Base-by-base conservation (phyloP, 768 basidiomycete species). In the Boletus sensibilis region DNA sequence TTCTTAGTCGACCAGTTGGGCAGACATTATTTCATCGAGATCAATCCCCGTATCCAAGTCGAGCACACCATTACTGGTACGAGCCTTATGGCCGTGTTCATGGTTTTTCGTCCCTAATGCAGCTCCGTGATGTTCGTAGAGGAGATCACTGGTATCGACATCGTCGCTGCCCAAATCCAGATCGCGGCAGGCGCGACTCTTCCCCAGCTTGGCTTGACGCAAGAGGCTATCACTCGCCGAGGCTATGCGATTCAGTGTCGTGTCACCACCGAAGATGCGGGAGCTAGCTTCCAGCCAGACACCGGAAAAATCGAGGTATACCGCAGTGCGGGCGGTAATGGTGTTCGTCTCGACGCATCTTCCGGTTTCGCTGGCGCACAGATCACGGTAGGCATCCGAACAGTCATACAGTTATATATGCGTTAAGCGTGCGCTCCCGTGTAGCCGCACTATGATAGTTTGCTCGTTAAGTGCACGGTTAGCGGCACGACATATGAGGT, bases 261-360 rank as follows among this genome's bases (percentile, higher is more conserved):
- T 75, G 82, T 99, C 74, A 98, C 97, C 41, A 98, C 97, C 25
- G 97, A 99, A 76, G 96, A 99, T 71, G 85, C 97, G 14, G 86
- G 90, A n/a, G 68, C 82, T 41, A 82, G 79, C 61, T 98, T 99
- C 89, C 94, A 97, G 73, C 97, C 97, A 23, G 97, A 99, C 73
- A 98, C 93, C 5, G 97, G 97, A 62, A 99, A 99, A 75, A 98
- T 99, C 61, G 97, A 98, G 67, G 97, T 99, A 23, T 99, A 99
- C 77, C 89, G 97, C 59, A 94, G 92, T 70, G 96, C 97, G 39
- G 97, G 97, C 74, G 97, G 97, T 53, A 98, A 98, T 70, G 97
- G 97, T 67, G 94, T 99, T 40, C 90, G 97, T 70, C 79, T 99
- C 33, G 97, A 99, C 69, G 92, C 97, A 20, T 90, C 88, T 71